Evolutionary conservation across 495 filamentous ascomycete genomes (phyloP).

Genomic region (Penicillium cinerascens): DNA sequence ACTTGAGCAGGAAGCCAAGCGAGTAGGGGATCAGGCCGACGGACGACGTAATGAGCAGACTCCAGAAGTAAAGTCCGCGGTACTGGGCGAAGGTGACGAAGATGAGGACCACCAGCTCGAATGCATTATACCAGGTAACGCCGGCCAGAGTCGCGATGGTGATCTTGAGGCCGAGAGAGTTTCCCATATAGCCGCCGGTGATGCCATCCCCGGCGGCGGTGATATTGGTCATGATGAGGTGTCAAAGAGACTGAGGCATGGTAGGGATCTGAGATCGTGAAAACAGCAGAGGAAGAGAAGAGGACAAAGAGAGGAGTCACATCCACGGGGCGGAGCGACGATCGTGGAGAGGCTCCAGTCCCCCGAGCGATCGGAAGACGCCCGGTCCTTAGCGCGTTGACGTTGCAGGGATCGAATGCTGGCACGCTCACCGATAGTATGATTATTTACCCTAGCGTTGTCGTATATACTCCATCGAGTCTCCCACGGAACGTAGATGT

Average conservation of each 20-base stretch:
- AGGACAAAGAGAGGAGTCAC: not conserved
- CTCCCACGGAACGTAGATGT: not conserved
- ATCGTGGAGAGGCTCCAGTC: not conserved
- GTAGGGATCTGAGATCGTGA: conserved; percentile 1
- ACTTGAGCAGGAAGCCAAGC: conserved; percentile 60
- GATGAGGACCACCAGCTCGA: conserved; percentile 53
- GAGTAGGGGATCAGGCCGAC: conserved; percentile 56
- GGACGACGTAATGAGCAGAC: conserved; percentile 47
- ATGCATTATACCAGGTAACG: conserved; percentile 53
- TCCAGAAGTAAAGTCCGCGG: conserved; percentile 57
- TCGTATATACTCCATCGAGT: too few species aligned
- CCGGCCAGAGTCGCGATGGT: conserved; percentile 53
- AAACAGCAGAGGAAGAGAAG: conserved; percentile 7
- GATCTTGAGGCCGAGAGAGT: conserved; percentile 37
- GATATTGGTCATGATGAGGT: conserved; percentile 17
- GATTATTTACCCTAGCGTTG: not conserved
- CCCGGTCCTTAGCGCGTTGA: not conserved
- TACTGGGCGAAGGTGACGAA: conserved; percentile 54
- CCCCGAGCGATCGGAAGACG: conserved; percentile 4
- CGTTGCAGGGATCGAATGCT: not conserved
- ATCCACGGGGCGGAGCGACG: not conserved
- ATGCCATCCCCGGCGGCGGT: conserved; percentile 40
- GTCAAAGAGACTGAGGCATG: conserved; percentile 17
- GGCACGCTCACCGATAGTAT: not conserved
- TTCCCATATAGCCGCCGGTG: conserved; percentile 38